These are phyloP conservation scores for Fusarium sterilihyphosum DNA, from an alignment of 2,329 filamentous ascomycete species.

Conservation along the genomic window DNA sequence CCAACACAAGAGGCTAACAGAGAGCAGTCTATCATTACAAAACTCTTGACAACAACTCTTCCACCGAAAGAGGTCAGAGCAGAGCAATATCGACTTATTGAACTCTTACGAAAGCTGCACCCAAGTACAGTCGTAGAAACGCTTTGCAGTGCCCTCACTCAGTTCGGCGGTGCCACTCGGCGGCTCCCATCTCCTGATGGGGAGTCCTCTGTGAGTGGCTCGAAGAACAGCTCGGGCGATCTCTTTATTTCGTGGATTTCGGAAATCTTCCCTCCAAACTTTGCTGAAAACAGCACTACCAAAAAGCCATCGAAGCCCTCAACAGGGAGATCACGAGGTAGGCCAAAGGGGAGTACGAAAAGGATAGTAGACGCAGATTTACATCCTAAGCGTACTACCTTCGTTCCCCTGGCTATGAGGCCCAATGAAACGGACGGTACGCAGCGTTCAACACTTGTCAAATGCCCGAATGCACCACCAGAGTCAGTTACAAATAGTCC, in stretches of 20 bases:
- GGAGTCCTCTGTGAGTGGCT: constrained; percentile 65
- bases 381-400: constrained; percentile 46
- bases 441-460: background rate
- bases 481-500: background rate
- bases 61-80: constrained; percentile 61
- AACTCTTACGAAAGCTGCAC: constrained; percentile 64
- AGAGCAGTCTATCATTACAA: constrained; percentile 16
- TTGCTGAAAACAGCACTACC: background rate
- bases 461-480: background rate
- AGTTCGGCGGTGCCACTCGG: constrained; percentile 69
- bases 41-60: constrained; percentile 19
- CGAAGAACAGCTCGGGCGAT: constrained; percentile 65
- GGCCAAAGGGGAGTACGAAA: constrained; percentile 64
- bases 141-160: constrained; percentile 70
- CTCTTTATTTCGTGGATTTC: constrained; percentile 70
- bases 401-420: background rate
- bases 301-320: background rate
- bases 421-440: background rate
- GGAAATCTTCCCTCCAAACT: constrained; percentile 67
- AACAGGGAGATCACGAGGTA: constrained; percentile 58
- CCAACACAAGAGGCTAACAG: background rate
- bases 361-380: constrained; percentile 33
- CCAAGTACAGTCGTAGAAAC: constrained; percentile 69
- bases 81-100: constrained; percentile 69
- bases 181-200: constrained; percentile 62